These are phyloP conservation scores for Alternaria dauci DNA, from an alignment of 2,329 filamentous ascomycete species.

Conservation along the genomic window DNA sequence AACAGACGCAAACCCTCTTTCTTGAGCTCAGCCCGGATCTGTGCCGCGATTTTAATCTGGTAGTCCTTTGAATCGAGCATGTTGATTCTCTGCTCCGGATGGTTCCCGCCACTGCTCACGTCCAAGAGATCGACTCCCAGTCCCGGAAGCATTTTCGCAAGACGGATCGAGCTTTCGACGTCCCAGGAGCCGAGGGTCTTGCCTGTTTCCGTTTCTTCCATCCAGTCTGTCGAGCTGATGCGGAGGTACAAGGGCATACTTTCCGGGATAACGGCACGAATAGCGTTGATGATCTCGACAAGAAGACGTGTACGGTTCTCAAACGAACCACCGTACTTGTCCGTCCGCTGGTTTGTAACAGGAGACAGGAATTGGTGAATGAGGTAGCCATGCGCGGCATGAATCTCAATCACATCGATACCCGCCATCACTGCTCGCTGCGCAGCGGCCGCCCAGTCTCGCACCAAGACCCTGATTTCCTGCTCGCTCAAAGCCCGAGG, in stretches of 20 bases:
- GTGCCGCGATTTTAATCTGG: slow-evolving; percentile 59
- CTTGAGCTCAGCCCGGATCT: slow-evolving; percentile 54
- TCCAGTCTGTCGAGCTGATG: slow-evolving; percentile 50
- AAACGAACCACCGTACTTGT: slow-evolving; percentile 54
- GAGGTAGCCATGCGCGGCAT: slow-evolving; percentile 54
- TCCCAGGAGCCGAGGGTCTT: slow-evolving; percentile 51
- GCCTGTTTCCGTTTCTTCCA: slow-evolving; percentile 45
- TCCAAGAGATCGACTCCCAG: slow-evolving; percentile 57
- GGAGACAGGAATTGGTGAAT: slow-evolving; percentile 53
- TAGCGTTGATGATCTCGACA: slow-evolving; percentile 53
- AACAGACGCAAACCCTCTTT: slow-evolving; percentile 52
- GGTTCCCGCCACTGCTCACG: slow-evolving; percentile 57
- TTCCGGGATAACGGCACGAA: slow-evolving; percentile 44
- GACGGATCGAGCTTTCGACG: slow-evolving; percentile 48
- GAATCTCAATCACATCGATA: slow-evolving; percentile 55
- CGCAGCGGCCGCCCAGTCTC: slow-evolving; percentile 53
- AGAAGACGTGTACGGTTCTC: slow-evolving; percentile 52
- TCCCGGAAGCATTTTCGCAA: slow-evolving; percentile 53
- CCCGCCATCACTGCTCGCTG: slow-evolving; percentile 48
- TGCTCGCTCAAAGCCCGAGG: slow-evolving; percentile 48
- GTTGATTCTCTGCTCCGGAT: slow-evolving; percentile 53
- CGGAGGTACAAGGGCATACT: slow-evolving; percentile 49
- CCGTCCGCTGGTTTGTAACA: slow-evolving; percentile 53
- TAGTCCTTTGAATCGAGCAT: slow-evolving; percentile 57
- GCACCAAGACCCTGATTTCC: slow-evolving; percentile 51